These are phyloP conservation scores for Rhodotorula graminis DNA, from an alignment of 768 basidiomycete genomes.

Conservation along the genomic window DNA sequence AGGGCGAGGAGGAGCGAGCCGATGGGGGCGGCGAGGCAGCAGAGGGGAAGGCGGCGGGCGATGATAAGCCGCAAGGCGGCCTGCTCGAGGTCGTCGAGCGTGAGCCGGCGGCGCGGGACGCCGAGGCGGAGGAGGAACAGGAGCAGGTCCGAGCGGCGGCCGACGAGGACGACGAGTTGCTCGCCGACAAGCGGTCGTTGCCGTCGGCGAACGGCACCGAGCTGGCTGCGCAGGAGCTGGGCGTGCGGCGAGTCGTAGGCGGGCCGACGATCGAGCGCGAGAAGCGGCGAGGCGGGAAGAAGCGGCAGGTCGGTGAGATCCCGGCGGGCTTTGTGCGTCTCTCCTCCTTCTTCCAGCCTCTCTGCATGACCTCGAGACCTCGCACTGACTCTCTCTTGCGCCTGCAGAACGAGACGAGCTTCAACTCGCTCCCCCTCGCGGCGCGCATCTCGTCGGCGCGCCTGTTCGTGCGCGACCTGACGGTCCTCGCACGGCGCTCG, in stretches of 20 bases:
- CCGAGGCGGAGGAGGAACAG: background rate
- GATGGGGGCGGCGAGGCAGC: too few species aligned
- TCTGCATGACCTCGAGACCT: too few species aligned
- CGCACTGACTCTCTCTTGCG: background rate
- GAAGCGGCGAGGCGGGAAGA: background rate
- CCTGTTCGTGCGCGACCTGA: slow-evolving; percentile 39
- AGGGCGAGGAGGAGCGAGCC: too few species aligned
- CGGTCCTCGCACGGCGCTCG: slow-evolving; percentile 20
- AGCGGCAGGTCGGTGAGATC: background rate
- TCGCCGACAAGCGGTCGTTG: background rate
- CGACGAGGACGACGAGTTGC: background rate
- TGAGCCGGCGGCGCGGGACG: background rate
- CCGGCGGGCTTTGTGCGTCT: slow-evolving; percentile 12
- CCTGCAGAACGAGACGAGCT: slow-evolving; percentile 29
- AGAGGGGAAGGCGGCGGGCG: too few species aligned
- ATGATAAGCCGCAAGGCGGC: background rate
- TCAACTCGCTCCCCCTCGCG: slow-evolving; percentile 29
- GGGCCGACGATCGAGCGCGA: too few species aligned
- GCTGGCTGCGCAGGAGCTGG: too few species aligned
- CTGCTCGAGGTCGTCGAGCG: background rate
- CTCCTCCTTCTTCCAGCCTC: background rate
- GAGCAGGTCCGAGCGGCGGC: too few species aligned
- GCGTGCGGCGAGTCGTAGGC: too few species aligned
- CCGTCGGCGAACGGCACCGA: too few species aligned
- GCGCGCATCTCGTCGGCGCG: slow-evolving; percentile 20